Base-by-base conservation (phyloP, 352 stramenopile genomes). In the Phytophthora citrophthora region DNA sequence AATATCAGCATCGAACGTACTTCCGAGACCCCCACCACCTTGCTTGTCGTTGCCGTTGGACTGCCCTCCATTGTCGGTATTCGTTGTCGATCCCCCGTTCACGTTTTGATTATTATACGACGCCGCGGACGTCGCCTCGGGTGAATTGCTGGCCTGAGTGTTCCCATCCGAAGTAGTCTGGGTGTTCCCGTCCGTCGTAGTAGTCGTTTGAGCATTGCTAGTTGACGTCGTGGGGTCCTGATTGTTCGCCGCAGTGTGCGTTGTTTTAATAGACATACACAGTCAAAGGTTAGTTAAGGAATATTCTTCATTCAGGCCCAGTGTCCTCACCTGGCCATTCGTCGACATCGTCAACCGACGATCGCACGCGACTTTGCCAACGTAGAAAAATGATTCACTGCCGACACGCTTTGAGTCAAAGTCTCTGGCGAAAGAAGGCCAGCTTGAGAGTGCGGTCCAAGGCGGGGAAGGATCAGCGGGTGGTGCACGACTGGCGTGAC, bases 191-290 rank as follows among this genome's bases (percentile, higher is more conserved):
- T 70, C 31, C 10, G 61, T 69, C 2, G 60, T 69, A 0, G 61
- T 54, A 5, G 60, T 68, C 3, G 61, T 64, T 46, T 70, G 47
- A n/a, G 47, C 62, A 18, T 70, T 66, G 48, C 18, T 66, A 24
- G 55, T 67, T 15, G 40, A 70, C 16, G 62, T 70, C 18, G 48
- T 61, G 13, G 52, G 13, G 8, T n/a, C 55, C 34, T 66, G 55
- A 11, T 52, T 53, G 43, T 50, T 53, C 12, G 26, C 46, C 7
- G 45, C 18, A 13, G 34, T 44, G 32, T 64, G 43, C 48, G 24
- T 53, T 47, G 45, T 26, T 36, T 49, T 67, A 34, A 6, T 29
- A 29, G 13, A 41, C 13, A 41, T 7, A 12, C 29, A 34, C 9
- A 24, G 32, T n/a, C 8, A 54, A 44, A 23, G 46, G 61, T 70